Base-by-base conservation (phyloP, 108 stramenopile species). In the Nitzschia inconspicua region DNA sequence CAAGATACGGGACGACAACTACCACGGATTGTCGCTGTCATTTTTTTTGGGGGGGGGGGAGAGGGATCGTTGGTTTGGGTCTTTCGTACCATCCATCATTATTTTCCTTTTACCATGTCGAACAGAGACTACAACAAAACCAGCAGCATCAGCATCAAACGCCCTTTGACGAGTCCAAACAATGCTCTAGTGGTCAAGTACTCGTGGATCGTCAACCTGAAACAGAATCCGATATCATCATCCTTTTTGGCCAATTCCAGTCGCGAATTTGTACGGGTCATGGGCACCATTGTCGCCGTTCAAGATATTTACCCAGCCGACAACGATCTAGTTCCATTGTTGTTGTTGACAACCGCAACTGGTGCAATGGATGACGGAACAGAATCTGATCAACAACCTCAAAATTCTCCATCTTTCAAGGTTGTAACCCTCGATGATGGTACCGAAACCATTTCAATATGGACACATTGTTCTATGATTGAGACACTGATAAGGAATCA, bases 241-340 rank as follows among this genome's bases (percentile, higher is more conserved):
- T 36, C 53, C 31, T 54, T 54, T 22, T 35, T 54, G 11, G 53
- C 53, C 4, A 54, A 54, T 54, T 54, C 53, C 11, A n/a, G n/a
- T n/a, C 34, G 53, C 34, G 53, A 54, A 54, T 54, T 23, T 19
- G 53, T 58, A 5, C 57, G 57, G 7, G 57, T 58, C 9, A 58
- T 58, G 57, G 57, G 57, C 25, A 29, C 37, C 25, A 19, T 58
- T 27, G 37, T 36, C 9, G 22, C 41, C 3, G 2, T 58, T n/a
- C 18, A 24, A 16, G 42, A 42, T 20, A 25, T 19, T 44, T 28
- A 10, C 11, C 11, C 11, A 39, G 11, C 57, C 28, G 19, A 14
- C 14, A 42, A 35, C 14, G 53, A 54, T 36, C 32, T 7, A 54
- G 53, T 19, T 6, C 3, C 24, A 6, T 28, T 54, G 2, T 18